Percentiles rank a stretch among this genome's conserved stretches.
These are phyloP conservation scores for Funneliformis caledonium DNA, from an alignment of 371 early-diverging fungal species.

Conservation along the genomic window DNA sequence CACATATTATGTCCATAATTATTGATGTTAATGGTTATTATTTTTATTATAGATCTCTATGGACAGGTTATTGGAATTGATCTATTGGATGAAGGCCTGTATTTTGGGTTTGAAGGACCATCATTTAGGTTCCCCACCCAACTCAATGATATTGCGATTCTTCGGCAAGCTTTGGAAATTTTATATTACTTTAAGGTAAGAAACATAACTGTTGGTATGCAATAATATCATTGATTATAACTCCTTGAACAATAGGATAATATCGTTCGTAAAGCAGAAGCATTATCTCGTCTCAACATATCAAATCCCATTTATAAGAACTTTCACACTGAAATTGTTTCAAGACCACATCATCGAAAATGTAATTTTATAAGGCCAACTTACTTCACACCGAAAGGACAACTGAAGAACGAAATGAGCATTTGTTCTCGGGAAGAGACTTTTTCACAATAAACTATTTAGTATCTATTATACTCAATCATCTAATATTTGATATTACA, in stretches of 20 bases:
- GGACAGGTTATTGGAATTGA: not conserved
- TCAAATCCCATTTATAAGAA: too few species aligned
- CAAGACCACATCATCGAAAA: not conserved
- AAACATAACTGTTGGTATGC: slow-evolving; percentile 12
- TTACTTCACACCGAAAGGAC: not conserved
- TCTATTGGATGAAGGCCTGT: slow-evolving; percentile 7
- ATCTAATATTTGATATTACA: too few species aligned
- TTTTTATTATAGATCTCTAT: not conserved
- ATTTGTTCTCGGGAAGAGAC: too few species aligned
- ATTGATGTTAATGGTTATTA: slow-evolving; percentile 14
- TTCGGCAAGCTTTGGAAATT: slow-evolving; percentile 19
- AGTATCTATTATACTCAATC: too few species aligned
- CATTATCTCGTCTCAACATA: slow-evolving; percentile 16
- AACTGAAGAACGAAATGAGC: too few species aligned
- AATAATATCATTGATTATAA: not conserved
- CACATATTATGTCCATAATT: not conserved
- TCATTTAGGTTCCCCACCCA: slow-evolving; percentile 24
- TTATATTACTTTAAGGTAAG: slow-evolving; percentile 33
- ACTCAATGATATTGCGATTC: slow-evolving; percentile 24
- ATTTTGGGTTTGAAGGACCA: slow-evolving; percentile 32
- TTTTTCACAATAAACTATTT: too few species aligned
- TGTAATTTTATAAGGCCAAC: not conserved
- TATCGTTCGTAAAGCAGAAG: slow-evolving; percentile 29
- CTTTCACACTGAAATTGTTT: not conserved
- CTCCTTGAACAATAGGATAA: slow-evolving; percentile 33